A percentile compares a stretch with the other conserved stretches of the same genome.
These are phyloP conservation scores for Ramichloridium luteum DNA, from an alignment of 2,329 filamentous ascomycete genomes.

Conservation along the genomic window DNA sequence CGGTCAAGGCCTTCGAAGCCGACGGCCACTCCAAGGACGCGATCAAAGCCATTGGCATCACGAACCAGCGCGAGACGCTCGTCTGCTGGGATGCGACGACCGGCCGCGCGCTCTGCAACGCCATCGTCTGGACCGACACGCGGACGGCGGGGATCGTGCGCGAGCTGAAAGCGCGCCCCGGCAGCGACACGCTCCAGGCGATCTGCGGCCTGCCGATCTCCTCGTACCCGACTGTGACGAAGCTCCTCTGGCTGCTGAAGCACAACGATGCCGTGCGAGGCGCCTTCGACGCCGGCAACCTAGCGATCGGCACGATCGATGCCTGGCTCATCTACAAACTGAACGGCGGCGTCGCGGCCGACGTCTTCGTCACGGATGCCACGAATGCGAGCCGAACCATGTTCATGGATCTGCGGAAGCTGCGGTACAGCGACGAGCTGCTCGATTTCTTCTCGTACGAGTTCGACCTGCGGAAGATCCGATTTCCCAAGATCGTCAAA, in stretches of 20 bases:
- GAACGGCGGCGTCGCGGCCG: slow-evolving; percentile 53
- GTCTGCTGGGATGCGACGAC: slow-evolving; percentile 74
- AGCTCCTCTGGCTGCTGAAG: slow-evolving; percentile 70
- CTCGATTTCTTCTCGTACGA: slow-evolving; percentile 59
- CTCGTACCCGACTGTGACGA: slow-evolving; percentile 78
- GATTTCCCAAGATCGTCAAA: slow-evolving; percentile 69
- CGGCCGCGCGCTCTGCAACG: slow-evolving; percentile 69
- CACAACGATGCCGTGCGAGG: slow-evolving; percentile 57
- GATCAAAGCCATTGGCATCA: slow-evolving; percentile 72
- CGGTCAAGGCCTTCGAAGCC: slow-evolving; percentile 57
- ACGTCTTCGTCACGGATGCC: slow-evolving; percentile 69
- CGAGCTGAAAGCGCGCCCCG: slow-evolving; percentile 56
- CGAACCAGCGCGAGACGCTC: slow-evolving; percentile 81
- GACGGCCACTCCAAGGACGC: slow-evolving; percentile 54
- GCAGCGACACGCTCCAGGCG: slow-evolving; percentile 55
- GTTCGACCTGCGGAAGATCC: slow-evolving; percentile 58
- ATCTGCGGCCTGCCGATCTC: slow-evolving; percentile 73
- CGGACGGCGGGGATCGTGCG: slow-evolving; percentile 64
- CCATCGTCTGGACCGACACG: slow-evolving; percentile 85
- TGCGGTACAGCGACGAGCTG: slow-evolving; percentile 66
- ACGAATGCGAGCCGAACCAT: slow-evolving; percentile 85
- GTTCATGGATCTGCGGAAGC: slow-evolving; percentile 80
- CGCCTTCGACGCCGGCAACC: slow-evolving; percentile 62
- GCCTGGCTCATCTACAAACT: slow-evolving; percentile 78
- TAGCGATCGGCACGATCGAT: slow-evolving; percentile 80